Evolutionary conservation across 306 rosid genomes (phyloP).

Genomic region (Cyamopsis tetragonoloba): DNA sequence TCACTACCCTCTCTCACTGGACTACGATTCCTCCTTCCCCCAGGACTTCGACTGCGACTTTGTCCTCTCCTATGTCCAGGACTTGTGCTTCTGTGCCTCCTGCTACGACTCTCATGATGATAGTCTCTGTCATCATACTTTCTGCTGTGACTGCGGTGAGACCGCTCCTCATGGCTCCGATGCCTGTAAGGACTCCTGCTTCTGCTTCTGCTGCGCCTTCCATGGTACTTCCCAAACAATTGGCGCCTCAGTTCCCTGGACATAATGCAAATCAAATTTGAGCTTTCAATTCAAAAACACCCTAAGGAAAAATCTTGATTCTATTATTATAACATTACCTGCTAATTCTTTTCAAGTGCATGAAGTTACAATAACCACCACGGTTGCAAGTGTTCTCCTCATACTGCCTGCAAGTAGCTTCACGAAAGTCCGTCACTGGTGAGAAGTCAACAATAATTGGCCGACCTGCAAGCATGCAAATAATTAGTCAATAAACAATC

Average conservation of each 20-base stretch:
- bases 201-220: conserved; percentile 54
- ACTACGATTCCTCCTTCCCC: conserved; percentile 46
- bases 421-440: conserved; percentile 67
- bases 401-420: conserved; percentile 76
- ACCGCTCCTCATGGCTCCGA: conserved; percentile 62
- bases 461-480: conserved; percentile 40
- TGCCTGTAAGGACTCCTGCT: conserved; percentile 78
- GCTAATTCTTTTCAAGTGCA: conserved; percentile 71
- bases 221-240: conserved; percentile 45
- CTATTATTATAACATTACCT: conserved; percentile 26
- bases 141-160: conserved; percentile 49
- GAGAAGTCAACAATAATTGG: conserved; percentile 76
- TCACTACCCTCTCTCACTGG: conserved; percentile 77
- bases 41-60: conserved; percentile 55
- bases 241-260: conserved; percentile 67
- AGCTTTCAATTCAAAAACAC: background rate
- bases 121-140: conserved; percentile 63
- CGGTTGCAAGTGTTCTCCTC: conserved; percentile 75
- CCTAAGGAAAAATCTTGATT: background rate
- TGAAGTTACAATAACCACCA: conserved; percentile 72
- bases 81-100: conserved; percentile 58
- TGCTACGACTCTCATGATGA: conserved; percentile 51
- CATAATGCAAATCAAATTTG: background rate
- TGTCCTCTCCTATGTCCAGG: conserved; percentile 52
- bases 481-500: background rate